A percentile compares a stretch with the other conserved stretches of the same genome.
Conservation (phyloP, 768 basidiomycete species). For the Trametes elegans region DNA sequence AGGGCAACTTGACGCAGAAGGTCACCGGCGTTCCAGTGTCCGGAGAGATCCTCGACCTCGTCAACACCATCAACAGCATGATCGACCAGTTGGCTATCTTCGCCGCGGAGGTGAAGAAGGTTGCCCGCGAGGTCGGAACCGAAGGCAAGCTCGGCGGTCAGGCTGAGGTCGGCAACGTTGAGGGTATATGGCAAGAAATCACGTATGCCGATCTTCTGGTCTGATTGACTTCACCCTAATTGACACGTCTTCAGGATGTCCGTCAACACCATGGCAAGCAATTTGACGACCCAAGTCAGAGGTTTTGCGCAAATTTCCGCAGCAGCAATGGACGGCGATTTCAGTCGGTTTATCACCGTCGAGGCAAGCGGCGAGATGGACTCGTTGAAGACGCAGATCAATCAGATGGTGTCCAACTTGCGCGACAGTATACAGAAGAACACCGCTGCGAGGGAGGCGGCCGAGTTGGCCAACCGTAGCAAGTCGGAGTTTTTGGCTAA, state of each 20-base stretch:
- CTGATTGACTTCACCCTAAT: constrained; percentile 20
- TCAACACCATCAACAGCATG: constrained; percentile 96
- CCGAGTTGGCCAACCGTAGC: constrained; percentile 94
- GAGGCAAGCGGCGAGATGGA: constrained; percentile 99
- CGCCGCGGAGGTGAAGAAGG: constrained; percentile 86
- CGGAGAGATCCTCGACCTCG: constrained; percentile 94
- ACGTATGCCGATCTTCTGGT: constrained; percentile 64
- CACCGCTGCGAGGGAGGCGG: constrained; percentile 94
- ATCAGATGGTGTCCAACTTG: constrained; percentile 98
- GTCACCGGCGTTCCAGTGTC: constrained; percentile 89
- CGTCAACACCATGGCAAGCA: constrained; percentile 97
- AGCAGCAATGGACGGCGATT: constrained; percentile 98
- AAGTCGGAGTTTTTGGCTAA: constrained; percentile 99
- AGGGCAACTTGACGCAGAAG: constrained; percentile 91
- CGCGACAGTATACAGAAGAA: constrained; percentile 98
- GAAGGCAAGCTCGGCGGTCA: constrained; percentile 99
- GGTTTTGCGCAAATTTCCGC: constrained; percentile 99
- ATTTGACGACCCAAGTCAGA: constrained; percentile 96
- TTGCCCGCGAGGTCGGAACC: constrained; percentile 95
- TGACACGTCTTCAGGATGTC: constrained; percentile 56
- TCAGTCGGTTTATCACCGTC: constrained; percentile 98
- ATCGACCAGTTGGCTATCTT: constrained; percentile 68
- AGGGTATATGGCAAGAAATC: constrained; percentile 99
- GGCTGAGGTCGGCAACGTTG: constrained; percentile 94
- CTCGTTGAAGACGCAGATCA: constrained; percentile 97